Base-by-base conservation (phyloP, 768 basidiomycete genomes). In the Strobilomyces confusus region DNA sequence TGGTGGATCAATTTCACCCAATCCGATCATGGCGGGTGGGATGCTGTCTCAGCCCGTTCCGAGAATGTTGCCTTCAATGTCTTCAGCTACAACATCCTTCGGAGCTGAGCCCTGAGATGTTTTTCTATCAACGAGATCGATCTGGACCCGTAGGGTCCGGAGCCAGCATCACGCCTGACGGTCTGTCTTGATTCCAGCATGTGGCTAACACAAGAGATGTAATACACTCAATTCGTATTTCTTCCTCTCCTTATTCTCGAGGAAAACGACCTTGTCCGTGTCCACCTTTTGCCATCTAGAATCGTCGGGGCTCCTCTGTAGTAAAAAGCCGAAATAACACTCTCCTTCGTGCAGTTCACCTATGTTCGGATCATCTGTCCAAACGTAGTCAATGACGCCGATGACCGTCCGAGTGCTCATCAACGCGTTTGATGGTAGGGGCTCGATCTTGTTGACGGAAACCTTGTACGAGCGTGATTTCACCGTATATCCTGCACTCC, bases 311-410 rank as follows among this genome's bases (percentile, higher is more conserved):
- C 11, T 19, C 38, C 30, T 40, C 37, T 48, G 44, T 12, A 52
- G 29, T 22, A 47, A 52, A 48, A 52, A 47, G 12, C 45, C 45
- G 40, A 52, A 52, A 13, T 47, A 48, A 23, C 23, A 20, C 32
- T 25, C 52, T 12, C 40, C 52, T 7, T 4, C 13, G 11, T 9
- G 13, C 32, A 53, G 30, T 12, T 41, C 30, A 5, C 52, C 52
- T n/a, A n/a, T 32, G 1, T 5, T 38, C 9, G 51, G 51, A 0
- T 41, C 45, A 12, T 44, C 38, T 15, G 51, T 48, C 51, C 51
- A 52, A 17, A 15, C 9, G n/a, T 48, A 48, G 38, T 52, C 51
- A n/a, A 52, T 52, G 38, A 52, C 17, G 6, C 22, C 51, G 9
- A 52, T 41, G 9, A 23, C 45, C 38, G 25, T 47, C 19, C 23